Percentiles rank a stretch among this genome's conserved stretches.
These are phyloP conservation scores for Fusarium solani-melongenae DNA, from an alignment of 2,329 filamentous ascomycete genomes.

Conservation along the genomic window DNA sequence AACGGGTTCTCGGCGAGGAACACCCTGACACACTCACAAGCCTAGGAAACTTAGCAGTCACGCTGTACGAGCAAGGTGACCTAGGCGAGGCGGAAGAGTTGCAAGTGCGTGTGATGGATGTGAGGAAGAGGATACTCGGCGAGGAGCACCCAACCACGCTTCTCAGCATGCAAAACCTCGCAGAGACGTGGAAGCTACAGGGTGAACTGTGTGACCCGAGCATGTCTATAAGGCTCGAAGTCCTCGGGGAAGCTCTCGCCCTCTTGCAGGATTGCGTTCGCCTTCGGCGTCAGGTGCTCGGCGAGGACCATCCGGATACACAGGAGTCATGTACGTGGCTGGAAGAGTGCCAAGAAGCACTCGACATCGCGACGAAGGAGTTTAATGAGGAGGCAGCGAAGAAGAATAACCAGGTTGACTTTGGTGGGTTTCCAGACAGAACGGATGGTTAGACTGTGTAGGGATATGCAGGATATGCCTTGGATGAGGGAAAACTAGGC, in stretches of 20 bases:
- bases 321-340: not conserved
- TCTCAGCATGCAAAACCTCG: not conserved
- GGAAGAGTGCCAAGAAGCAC: too few relatives aligned
- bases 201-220: not conserved
- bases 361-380: too few relatives aligned
- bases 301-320: not conserved
- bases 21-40: too few relatives aligned
- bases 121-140: not conserved
- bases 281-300: not conserved
- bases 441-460: too few relatives aligned
- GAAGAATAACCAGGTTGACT: not conserved
- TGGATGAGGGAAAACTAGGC: too few relatives aligned
- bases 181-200: not conserved
- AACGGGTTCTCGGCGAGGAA: not conserved
- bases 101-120: not conserved
- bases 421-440: too few relatives aligned
- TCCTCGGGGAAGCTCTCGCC: not conserved
- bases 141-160: constrained; percentile 21
- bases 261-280: not conserved
- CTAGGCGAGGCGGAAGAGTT: constrained; percentile 25
- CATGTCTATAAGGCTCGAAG: not conserved
- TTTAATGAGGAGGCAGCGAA: not conserved
- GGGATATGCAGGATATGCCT: too few relatives aligned
- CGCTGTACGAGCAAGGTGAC: too few relatives aligned
- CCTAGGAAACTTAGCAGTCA: too few relatives aligned